Percentiles rank a stretch among this genome's conserved stretches.
Evolutionary conservation across 2,329 filamentous ascomycete genomes (phyloP).

Genomic region (Coniochaeta sp.): DNA sequence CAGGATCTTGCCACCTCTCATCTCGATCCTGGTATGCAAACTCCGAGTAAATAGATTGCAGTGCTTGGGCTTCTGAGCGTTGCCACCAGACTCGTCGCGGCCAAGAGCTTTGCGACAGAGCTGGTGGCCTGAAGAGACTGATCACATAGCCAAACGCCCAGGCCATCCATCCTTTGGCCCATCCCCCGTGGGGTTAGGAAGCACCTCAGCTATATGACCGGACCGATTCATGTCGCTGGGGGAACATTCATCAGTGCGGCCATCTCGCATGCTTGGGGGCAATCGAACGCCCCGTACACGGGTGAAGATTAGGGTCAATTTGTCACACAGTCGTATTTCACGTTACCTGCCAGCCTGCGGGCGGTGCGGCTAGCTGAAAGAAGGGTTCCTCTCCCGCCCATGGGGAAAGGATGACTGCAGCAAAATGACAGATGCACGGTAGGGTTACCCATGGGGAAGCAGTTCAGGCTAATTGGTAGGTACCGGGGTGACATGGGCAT

Average conservation of each 20-base stretch:
- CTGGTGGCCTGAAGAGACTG: too few species aligned
- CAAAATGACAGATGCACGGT: not conserved
- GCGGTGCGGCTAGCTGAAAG: not conserved
- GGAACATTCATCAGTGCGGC: not conserved
- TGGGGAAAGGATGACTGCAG: not conserved
- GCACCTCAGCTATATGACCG: not conserved
- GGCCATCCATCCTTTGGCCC: not conserved
- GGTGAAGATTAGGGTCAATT: slow-evolving; percentile 2
- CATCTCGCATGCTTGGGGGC: not conserved
- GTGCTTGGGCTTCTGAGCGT: not conserved
- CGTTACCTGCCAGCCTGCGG: not conserved
- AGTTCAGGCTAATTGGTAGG: slow-evolving; percentile 1
- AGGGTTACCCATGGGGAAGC: not conserved
- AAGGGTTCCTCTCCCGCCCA: not conserved
- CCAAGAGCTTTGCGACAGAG: not conserved
- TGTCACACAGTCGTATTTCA: not conserved
- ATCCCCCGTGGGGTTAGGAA: not conserved
- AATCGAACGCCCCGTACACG: not conserved
- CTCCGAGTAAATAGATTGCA: not conserved
- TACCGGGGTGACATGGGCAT: not conserved
- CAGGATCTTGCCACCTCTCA: not conserved
- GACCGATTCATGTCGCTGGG: not conserved
- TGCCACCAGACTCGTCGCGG: not conserved
- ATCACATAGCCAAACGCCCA: not conserved
- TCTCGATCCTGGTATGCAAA: not conserved